A percentile compares a stretch with the other conserved stretches of the same genome.
Conservation (phyloP, 805 yeast species). For the Yarrowia phangngaensis region DNA sequence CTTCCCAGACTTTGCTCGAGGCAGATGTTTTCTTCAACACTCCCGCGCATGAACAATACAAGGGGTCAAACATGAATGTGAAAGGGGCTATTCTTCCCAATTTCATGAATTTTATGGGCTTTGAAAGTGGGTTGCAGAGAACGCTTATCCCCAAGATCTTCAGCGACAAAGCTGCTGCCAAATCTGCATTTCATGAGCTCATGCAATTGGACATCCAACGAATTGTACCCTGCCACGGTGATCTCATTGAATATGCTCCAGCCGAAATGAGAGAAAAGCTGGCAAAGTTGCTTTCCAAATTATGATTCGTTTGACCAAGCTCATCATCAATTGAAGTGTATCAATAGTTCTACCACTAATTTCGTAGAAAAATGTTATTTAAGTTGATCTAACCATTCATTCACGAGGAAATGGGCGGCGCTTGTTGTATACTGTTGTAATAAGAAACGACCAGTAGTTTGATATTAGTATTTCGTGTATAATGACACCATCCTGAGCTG, state of each 20-base stretch:
- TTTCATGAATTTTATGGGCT: constrained; percentile 17
- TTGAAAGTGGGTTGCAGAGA: constrained; percentile 9
- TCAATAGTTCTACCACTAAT: no score
- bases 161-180: not conserved
- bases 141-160: not conserved
- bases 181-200: not conserved
- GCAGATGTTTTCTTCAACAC: constrained; percentile 39
- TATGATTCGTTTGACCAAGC: no score
- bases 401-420: no score
- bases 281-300: not conserved
- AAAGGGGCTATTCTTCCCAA: constrained; percentile 8
- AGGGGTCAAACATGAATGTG: constrained; percentile 6
- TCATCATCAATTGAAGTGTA: no score
- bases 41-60: constrained; percentile 15
- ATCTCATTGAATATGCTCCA: constrained; percentile 4
- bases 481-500: no score
- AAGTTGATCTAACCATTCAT: no score
- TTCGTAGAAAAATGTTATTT: no score
- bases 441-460: no score
- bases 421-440: no score
- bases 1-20: constrained; percentile 49
- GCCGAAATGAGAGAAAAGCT: constrained; percentile 1
- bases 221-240: constrained; percentile 24
- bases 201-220: not conserved
- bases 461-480: no score